Evolutionary conservation across 2,329 filamentous ascomycete species (phyloP), one percentile per base, ranked within the genome.

Genomic region (Chaetomiaceae sp.): DNA sequence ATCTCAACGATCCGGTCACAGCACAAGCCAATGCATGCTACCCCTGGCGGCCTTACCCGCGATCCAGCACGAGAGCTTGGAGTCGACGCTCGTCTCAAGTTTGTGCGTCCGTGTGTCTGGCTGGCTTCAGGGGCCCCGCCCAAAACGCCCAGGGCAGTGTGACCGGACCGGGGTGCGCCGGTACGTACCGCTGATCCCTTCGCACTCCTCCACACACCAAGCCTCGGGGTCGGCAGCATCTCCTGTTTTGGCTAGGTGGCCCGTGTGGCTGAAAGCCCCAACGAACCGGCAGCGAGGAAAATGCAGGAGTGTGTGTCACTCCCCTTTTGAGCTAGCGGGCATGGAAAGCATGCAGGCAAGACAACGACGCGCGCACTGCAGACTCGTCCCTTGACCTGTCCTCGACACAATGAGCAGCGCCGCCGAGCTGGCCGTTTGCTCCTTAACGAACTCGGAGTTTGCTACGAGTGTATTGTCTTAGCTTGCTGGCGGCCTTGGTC

Each of bases 1-100:
- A 72, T 63, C 70, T 72, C 63, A 68, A 67, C 68, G 69, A 71
- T 73, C 73, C 73, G 72, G 73, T 75, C 72, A 69, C 71, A 74
- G 72, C 69, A 70, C 64, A 64, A 66, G 62, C 64, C 64, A 64
- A 66, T 54, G 64, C 64, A 63, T 23, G 59, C 53, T 56, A 54
- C 55, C 55, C 61, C 61, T 68, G 68, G 68, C 61, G 64, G 66
- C 67, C 65, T 62, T 67, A 66, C 63, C 64, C 63, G 60, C 59
- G 58, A 65, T 66, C 63, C 66, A 64, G 66, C 63, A 65, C 60
- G 61, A 61, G 53, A 64, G 59, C 57, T 61, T 65, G 66, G 67
- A 69, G 67, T 69, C 67, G 65, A 65, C 65, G 65, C 66, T 72
- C 71, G 73, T 75, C 73, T 75, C 73, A 75, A 73, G 67, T 71